These are phyloP conservation scores for Russula virescens DNA, from an alignment of 768 basidiomycete species.

Conservation along the genomic window DNA sequence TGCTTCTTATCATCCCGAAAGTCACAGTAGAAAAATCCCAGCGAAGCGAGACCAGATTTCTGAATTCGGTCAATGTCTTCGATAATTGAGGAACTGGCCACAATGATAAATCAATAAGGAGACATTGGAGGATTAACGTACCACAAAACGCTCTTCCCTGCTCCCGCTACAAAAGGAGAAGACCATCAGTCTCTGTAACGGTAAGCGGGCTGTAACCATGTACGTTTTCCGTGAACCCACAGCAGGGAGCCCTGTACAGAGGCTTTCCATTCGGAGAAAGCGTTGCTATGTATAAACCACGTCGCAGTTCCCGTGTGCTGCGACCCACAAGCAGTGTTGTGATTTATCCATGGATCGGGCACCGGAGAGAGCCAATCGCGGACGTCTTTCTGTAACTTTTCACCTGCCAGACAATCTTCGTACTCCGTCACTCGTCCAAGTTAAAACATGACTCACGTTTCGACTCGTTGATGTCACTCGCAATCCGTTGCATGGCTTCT, in stretches of 20 bases:
- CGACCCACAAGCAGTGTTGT: too few species aligned
- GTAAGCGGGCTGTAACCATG: background rate
- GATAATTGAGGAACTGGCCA: background rate
- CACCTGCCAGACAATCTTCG: too few species aligned
- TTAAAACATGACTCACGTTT: too few species aligned
- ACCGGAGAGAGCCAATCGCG: background rate
- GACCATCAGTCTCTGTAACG: background rate
- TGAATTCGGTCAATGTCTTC: background rate
- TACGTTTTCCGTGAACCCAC: background rate
- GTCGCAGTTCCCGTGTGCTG: too few species aligned
- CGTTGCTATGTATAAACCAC: too few species aligned
- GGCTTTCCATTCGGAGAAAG: background rate
- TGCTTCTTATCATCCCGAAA: too few species aligned
- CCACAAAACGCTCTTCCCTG: too few species aligned
- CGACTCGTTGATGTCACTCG: background rate
- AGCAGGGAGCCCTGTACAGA: background rate
- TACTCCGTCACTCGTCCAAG: too few species aligned
- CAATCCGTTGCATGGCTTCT: background rate
- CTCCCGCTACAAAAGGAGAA: too few species aligned
- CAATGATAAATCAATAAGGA: background rate
- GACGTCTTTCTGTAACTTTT: background rate
- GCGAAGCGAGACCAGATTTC: background rate
- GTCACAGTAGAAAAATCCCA: background rate
- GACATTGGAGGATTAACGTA: background rate
- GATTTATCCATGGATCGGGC: constrained; percentile 1